These are phyloP conservation scores for Eruca vesicaria DNA, from an alignment of 441 rosid genomes.

Conservation along the genomic window DNA sequence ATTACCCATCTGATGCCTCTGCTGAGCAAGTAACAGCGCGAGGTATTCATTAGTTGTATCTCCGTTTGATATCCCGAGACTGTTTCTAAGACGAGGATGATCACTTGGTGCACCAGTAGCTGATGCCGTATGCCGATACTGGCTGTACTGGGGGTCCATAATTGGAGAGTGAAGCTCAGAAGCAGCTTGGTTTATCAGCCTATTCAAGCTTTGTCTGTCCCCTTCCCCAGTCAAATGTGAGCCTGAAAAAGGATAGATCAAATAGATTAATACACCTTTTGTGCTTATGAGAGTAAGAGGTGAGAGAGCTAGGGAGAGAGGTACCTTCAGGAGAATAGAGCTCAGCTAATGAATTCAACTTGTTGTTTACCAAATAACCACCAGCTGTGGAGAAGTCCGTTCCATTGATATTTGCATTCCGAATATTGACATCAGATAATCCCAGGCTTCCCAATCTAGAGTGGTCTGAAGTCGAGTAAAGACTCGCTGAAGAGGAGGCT, in stretches of 20 bases:
- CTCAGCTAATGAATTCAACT: conserved; percentile 45
- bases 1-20: conserved; percentile 65
- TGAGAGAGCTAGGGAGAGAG: neutral
- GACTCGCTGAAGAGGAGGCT: conserved; percentile 72
- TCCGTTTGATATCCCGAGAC: conserved; percentile 45
- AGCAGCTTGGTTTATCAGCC: conserved; percentile 50
- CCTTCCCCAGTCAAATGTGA: conserved; percentile 47
- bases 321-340: conserved; percentile 54
- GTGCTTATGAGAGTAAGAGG: conserved; percentile 12
- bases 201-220: conserved; percentile 42
- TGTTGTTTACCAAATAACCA: conserved; percentile 51
- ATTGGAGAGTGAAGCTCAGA: conserved; percentile 50
- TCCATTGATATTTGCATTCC: conserved; percentile 45
- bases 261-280: neutral
- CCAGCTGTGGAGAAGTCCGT: conserved; percentile 43
- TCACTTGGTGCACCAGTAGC: conserved; percentile 41
- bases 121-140: conserved; percentile 50
- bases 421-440: conserved; percentile 45
- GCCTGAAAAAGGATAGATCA: conserved; percentile 38
- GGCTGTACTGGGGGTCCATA: conserved; percentile 52
- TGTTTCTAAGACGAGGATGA: conserved; percentile 46
- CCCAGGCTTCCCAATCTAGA: conserved; percentile 52
- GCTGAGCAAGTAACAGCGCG: conserved; percentile 69
- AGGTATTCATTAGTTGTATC: conserved; percentile 58
- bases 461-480: conserved; percentile 52